Evolutionary conservation across 208 protist genomes (phyloP).

Genomic region (Endotrypanum monterogeii): DNA sequence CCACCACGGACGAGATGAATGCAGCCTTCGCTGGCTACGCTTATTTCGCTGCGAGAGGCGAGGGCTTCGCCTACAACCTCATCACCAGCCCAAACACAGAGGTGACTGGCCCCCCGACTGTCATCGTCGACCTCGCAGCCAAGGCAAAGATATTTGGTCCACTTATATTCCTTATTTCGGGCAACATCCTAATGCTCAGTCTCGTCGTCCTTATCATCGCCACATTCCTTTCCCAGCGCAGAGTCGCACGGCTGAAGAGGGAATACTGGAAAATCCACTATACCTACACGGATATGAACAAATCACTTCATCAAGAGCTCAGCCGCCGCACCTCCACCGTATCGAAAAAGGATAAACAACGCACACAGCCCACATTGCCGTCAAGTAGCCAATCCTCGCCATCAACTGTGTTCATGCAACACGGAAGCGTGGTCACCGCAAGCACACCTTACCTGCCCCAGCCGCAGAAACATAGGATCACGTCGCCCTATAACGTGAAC

Average conservation of each 20-base stretch:
- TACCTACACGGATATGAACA: slow-evolving; percentile 23
- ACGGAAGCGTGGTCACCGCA: background rate
- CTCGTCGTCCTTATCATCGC: slow-evolving; percentile 16
- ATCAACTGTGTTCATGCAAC: slow-evolving; percentile 1
- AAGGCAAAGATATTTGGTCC: slow-evolving; percentile 18
- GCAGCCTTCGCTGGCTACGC: slow-evolving; percentile 25
- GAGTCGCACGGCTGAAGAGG: slow-evolving; percentile 18
- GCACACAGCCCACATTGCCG: too few species aligned
- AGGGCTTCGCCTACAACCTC: slow-evolving; percentile 23
- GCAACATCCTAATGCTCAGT: slow-evolving; percentile 17
- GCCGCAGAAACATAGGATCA: background rate
- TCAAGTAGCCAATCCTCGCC: background rate
- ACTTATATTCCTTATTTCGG: slow-evolving; percentile 25
- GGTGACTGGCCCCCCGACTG: background rate
- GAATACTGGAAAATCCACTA: slow-evolving; percentile 28
- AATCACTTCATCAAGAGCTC: slow-evolving; percentile 11
- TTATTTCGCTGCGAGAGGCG: slow-evolving; percentile 20
- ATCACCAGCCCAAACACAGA: background rate
- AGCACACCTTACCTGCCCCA: background rate
- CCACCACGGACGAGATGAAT: background rate
- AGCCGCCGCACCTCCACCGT: background rate
- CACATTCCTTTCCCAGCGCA: slow-evolving; percentile 22
- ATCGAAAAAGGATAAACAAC: background rate
- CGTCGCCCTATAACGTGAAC: slow-evolving; percentile 1
- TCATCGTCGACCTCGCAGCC: slow-evolving; percentile 9